A percentile compares a stretch with the other conserved stretches of the same genome.
Conservation (phyloP, 1,284 basidiomycete genomes). For the Sutorius eximius region DNA sequence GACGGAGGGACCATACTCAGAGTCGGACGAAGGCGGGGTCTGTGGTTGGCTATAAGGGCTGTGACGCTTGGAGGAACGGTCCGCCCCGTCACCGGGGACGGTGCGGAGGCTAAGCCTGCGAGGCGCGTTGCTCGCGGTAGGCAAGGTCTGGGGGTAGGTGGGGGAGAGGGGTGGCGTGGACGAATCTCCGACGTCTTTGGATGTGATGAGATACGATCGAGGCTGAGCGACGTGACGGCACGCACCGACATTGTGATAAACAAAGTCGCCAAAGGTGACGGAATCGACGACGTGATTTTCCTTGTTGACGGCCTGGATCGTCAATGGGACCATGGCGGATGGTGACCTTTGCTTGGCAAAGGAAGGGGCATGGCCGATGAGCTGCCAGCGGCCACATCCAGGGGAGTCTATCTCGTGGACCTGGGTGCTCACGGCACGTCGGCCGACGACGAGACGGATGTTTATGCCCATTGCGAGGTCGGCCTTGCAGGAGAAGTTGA, state of each 20-base stretch:
- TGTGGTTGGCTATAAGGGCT: slow-evolving; percentile 36
- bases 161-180: neutral
- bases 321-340: slow-evolving; percentile 47
- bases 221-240: neutral
- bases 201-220: neutral
- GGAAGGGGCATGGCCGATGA: slow-evolving; percentile 55
- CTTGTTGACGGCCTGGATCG: slow-evolving; percentile 61
- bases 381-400: slow-evolving; percentile 54
- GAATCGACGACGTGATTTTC: slow-evolving; percentile 57
- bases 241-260: slow-evolving; percentile 57
- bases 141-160: slow-evolving; percentile 1
- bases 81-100: slow-evolving; percentile 7
- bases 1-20: slow-evolving; percentile 23
- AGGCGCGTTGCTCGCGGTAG: neutral
- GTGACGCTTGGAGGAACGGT: slow-evolving; percentile 26
- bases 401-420: slow-evolving; percentile 49
- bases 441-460: slow-evolving; percentile 67
- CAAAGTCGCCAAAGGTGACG: slow-evolving; percentile 68
- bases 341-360: slow-evolving; percentile 37
- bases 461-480: slow-evolving; percentile 49
- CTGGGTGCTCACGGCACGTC: slow-evolving; percentile 57
- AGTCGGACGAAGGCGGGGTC: slow-evolving; percentile 33
- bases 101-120: slow-evolving; percentile 7
- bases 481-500: slow-evolving; percentile 58
- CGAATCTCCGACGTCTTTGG: slow-evolving; percentile 6